Evolutionary conservation across 495 filamentous ascomycete species (phyloP).

Genomic region (Aspergillus nidulans): DNA sequence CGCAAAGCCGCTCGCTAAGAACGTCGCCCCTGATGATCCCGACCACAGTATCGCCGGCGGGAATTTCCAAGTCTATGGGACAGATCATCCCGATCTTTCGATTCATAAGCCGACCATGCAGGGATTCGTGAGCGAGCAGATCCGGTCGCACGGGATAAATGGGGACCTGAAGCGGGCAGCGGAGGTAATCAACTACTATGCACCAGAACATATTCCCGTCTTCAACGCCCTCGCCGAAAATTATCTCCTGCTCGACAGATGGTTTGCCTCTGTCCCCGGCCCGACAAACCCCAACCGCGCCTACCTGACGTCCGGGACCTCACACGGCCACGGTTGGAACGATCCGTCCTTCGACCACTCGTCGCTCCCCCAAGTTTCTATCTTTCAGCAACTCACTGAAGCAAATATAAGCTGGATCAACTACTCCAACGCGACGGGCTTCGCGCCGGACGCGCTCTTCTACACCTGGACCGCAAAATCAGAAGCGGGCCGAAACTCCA

Average conservation of each 20-base stretch:
- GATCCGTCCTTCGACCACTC: slow-evolving; percentile 38
- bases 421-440: slow-evolving; percentile 9
- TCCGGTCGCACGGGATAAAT: slow-evolving; percentile 25
- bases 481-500: slow-evolving; percentile 21
- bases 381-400: slow-evolving; percentile 46
- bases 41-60: slow-evolving; percentile 46
- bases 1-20: slow-evolving; percentile 28
- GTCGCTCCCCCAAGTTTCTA: slow-evolving; percentile 40
- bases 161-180: slow-evolving; percentile 32
- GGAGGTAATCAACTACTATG: slow-evolving; percentile 49
- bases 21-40: slow-evolving; percentile 40
- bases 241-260: slow-evolving; percentile 47
- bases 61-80: slow-evolving; percentile 47
- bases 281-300: slow-evolving; percentile 48
- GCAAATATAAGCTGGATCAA: slow-evolving; percentile 46
- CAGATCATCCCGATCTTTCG: slow-evolving; percentile 31
- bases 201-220: slow-evolving; percentile 41
- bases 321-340: slow-evolving; percentile 45
- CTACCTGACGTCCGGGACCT: slow-evolving; percentile 46
- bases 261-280: slow-evolving; percentile 46
- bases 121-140: slow-evolving; percentile 47
- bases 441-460: not conserved
- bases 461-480: not conserved
- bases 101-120: slow-evolving; percentile 19
- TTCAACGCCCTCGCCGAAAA: slow-evolving; percentile 44